These are phyloP conservation scores for Venturia carpophila DNA, from an alignment of 2,329 filamentous ascomycete genomes.

Conservation along the genomic window DNA sequence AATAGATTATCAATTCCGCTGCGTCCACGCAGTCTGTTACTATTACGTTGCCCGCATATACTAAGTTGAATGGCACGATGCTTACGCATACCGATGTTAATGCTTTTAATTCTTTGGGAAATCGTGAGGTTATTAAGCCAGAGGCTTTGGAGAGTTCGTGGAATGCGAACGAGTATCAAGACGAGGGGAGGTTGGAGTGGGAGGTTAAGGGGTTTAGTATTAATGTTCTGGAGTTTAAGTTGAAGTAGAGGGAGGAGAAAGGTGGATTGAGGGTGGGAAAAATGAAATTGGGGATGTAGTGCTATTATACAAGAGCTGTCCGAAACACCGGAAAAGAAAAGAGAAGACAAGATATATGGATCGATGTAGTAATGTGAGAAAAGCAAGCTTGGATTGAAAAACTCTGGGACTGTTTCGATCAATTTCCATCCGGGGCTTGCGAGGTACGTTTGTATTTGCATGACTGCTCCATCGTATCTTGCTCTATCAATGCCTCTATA, in stretches of 20 bases:
- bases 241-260: background rate
- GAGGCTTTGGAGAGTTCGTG: slow-evolving; percentile 17
- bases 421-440: no score
- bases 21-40: slow-evolving; percentile 23
- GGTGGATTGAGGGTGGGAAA: no score
- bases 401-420: no score
- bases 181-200: slow-evolving; percentile 11
- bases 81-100: slow-evolving; percentile 23
- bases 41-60: slow-evolving; percentile 22
- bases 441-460: no score
- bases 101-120: slow-evolving; percentile 25
- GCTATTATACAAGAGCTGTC: no score
- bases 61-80: slow-evolving; percentile 26
- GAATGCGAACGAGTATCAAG: background rate
- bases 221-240: slow-evolving; percentile 16
- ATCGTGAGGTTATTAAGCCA: slow-evolving; percentile 24
- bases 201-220: slow-evolving; percentile 13
- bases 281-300: no score
- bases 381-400: no score
- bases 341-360: no score
- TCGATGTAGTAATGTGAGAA: no score
- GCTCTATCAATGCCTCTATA: no score
- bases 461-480: no score
- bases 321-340: no score
- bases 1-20: slow-evolving; percentile 24